Evolutionary conservation across 805 yeast genomes (phyloP).

Genomic region (Grigorovia jiainica): DNA sequence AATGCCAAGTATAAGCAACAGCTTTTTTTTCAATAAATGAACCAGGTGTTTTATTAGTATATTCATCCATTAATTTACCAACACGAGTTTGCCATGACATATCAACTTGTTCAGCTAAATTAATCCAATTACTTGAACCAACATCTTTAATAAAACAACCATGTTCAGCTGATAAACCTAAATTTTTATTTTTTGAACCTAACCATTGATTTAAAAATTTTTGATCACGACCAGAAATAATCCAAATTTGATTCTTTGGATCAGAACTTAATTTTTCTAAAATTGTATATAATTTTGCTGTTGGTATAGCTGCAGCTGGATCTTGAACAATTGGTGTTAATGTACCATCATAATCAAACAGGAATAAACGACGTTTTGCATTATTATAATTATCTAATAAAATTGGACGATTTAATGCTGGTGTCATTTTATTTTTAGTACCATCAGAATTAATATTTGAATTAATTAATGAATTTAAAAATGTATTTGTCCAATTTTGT

Average conservation of each 20-base stretch:
- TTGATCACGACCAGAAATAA: constrained; percentile 93
- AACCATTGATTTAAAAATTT: constrained; percentile 81
- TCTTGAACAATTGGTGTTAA: constrained; percentile 92
- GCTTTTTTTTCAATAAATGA: constrained; percentile 77
- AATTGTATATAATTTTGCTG: constrained; percentile 54
- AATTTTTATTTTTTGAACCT: constrained; percentile 48
- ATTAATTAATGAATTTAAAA: constrained; percentile 37
- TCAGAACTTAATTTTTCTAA: constrained; percentile 57
- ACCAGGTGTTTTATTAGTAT: constrained; percentile 87
- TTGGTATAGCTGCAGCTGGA: constrained; percentile 97
- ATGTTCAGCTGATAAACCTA: constrained; percentile 93
- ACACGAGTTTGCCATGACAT: constrained; percentile 94
- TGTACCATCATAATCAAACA: constrained; percentile 97
- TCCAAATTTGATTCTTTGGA: constrained; percentile 83
- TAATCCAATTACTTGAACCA: constrained; percentile 63
- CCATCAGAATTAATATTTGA: constrained; percentile 34
- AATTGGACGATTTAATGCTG: constrained; percentile 68
- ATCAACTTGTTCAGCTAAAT: constrained; percentile 71
- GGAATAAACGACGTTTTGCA: constrained; percentile 63
- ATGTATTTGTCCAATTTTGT: constrained; percentile 69
- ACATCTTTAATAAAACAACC: constrained; percentile 87
- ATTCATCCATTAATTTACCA: constrained; percentile 57
- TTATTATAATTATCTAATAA: constrained; percentile 48
- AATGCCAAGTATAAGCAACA: constrained; percentile 97
- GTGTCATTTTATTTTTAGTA: constrained; percentile 46